Base-by-base conservation (phyloP, 768 basidiomycete species). In the Suillus variegatus region DNA sequence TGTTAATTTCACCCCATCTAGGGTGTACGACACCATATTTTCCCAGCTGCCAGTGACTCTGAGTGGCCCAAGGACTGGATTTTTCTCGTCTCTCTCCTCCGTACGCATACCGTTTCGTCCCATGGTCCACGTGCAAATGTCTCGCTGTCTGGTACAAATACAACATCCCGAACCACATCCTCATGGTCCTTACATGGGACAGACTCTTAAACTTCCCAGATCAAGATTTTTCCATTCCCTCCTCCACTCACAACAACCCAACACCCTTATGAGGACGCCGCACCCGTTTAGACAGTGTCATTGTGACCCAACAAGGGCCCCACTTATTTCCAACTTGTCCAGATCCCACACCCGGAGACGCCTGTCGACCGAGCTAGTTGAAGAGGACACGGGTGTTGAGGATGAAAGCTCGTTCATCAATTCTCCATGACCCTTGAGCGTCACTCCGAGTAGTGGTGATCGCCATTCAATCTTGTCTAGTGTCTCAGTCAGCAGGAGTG, bases 351-450 rank as follows among this genome's bases (percentile, higher is more conserved):
- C 16, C 16, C 8, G 28, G 18, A 52, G 51, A 18, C 16, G 18
- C 25, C 16, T 52, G 51, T 52, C 51, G 3, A 2, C 1, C 2
- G 51, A 28, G 28, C 28, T 4, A 52, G 90, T 38, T 70, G 90
- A 32, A 9, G 16, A 52, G 51, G 28, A 52, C 8, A 28, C 51
- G 28, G 1, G 28, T 32, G 0, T 25, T 28, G 2, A 8, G 28
- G 28, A 52, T 52, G 8, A 32, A 52, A 52, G 51, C 51, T 10
- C 10, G 36, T 38, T 38, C 36, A 38, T 10, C 36, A 10, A 38
- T 38, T 38, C 36, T 38, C 10, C 1, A 1, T 38, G 10, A 38
- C 8, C 9, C 36, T 38, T 38, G 36, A 38, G 36, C 10, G 36
- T 9, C 36, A 38, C 2, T 38, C 10, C 36, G 36, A 38, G 36